A percentile compares a stretch with the other conserved stretches of the same genome.
Evolutionary conservation across 2,329 filamentous ascomycete genomes (phyloP).

Genomic region (Ceratocystis lukuohia): DNA sequence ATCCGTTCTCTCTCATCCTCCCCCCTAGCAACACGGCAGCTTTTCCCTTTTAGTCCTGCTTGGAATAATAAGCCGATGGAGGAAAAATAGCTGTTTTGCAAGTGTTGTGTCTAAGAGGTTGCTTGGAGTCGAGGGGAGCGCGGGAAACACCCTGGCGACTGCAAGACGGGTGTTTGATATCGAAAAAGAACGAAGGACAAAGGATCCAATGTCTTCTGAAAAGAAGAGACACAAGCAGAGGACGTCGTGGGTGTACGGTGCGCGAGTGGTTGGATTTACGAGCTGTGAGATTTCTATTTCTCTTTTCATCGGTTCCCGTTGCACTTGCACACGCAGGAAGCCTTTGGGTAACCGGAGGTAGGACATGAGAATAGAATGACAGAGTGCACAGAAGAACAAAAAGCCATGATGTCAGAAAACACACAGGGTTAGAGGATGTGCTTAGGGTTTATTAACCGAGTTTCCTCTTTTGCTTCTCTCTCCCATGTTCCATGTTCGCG

Average conservation of each 20-base stretch:
- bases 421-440: too few relatives aligned
- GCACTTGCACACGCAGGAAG: background rate
- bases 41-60: background rate
- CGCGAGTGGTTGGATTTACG: background rate
- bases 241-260: too few relatives aligned
- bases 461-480: background rate
- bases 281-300: background rate
- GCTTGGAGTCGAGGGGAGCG: too few relatives aligned
- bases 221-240: background rate
- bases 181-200: too few relatives aligned
- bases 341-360: background rate
- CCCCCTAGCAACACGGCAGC: background rate
- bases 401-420: too few relatives aligned
- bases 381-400: too few relatives aligned
- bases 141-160: too few relatives aligned
- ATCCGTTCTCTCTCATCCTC: background rate
- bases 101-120: background rate
- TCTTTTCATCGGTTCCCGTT: background rate
- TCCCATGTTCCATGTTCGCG: constrained; percentile 1
- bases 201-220: too few relatives aligned
- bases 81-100: background rate
- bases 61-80: background rate
- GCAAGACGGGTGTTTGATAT: too few relatives aligned
- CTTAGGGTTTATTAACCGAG: background rate
- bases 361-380: background rate